These are phyloP conservation scores for Cladosporium austrohemisphaericum DNA, from an alignment of 2,329 filamentous ascomycete species.

Conservation along the genomic window DNA sequence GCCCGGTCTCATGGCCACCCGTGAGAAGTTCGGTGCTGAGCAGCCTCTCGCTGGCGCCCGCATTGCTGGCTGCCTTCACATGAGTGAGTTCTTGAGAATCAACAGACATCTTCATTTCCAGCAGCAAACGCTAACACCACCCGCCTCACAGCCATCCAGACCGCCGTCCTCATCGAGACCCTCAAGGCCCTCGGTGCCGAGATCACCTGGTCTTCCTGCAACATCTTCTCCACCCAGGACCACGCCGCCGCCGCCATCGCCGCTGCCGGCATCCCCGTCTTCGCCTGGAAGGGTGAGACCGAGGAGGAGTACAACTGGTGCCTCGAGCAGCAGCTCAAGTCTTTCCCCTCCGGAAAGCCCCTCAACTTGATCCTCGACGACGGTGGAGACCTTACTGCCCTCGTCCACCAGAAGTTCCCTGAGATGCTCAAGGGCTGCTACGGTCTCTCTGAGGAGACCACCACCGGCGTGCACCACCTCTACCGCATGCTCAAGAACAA, in stretches of 20 bases:
- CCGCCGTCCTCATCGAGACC: conserved; percentile 98
- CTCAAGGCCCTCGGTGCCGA: conserved; percentile 91
- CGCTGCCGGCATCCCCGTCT: conserved; percentile 84
- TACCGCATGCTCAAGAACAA: conserved; percentile 87
- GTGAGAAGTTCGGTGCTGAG: conserved; percentile 83
- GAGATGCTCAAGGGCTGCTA: conserved; percentile 98
- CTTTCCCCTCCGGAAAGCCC: conserved; percentile 95
- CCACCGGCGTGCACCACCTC: conserved; percentile 98
- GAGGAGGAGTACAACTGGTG: conserved; percentile 99
- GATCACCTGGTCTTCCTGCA: conserved; percentile 98
- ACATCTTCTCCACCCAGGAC: conserved; percentile 99
- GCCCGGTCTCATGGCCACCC: conserved; percentile 96
- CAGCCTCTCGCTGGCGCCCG: conserved; percentile 92
- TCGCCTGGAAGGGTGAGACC: conserved; percentile 85
- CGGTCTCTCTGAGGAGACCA: conserved; percentile 99
- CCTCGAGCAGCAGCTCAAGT: conserved; percentile 92
- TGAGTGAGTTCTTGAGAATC: conserved; percentile 66
- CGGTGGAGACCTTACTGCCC: conserved; percentile 91
- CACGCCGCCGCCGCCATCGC: conserved; percentile 97
- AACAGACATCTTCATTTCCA: not conserved
- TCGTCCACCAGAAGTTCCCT: conserved; percentile 97
- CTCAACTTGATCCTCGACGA: conserved; percentile 99
- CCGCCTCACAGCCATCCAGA: conserved; percentile 73
- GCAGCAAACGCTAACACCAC: conserved; percentile 18
- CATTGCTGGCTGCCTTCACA: conserved; percentile 97